phyloP scores from a whole-genome alignment of 352 stramenopile genomes.

The Phytophthora macrochlamydospora region DNA sequence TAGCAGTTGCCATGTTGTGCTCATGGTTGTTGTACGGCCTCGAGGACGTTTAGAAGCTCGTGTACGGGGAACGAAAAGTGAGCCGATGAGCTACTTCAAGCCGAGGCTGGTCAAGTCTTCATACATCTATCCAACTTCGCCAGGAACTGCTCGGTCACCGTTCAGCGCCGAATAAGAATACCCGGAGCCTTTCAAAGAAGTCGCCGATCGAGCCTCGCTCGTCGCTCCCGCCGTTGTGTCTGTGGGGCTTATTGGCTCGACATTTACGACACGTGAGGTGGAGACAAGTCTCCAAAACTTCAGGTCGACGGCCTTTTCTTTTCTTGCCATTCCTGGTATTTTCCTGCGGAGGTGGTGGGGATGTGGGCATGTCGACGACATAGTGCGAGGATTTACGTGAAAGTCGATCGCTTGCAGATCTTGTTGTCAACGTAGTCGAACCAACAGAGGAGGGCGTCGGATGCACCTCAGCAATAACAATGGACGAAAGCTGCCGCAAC shows the following conservation, averaged over 20 bases:
- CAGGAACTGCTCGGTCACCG: conserved; percentile 3
- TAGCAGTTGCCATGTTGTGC: conserved; percentile 15
- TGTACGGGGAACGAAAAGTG: conserved; percentile 26
- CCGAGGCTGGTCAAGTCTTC: conserved; percentile 8
- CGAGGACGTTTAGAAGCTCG: neutral
- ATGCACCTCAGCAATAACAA: conserved; percentile 42
- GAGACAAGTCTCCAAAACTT: conserved; percentile 74
- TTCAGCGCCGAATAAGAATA: conserved; percentile 41
- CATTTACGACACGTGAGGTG: conserved; percentile 69
- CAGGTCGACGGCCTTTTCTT: conserved; percentile 41
- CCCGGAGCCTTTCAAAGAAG: conserved; percentile 54
- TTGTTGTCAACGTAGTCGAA: conserved; percentile 2
- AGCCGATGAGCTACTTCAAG: conserved; percentile 5
- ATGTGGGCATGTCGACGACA: conserved; percentile 16
- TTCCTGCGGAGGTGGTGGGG: conserved; percentile 11
- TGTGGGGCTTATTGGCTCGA: conserved; percentile 27
- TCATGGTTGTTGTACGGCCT: conserved; percentile 19
- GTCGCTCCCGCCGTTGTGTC: conserved; percentile 25
- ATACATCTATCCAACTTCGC: conserved; percentile 16
- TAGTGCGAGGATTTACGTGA: conserved; percentile 36
- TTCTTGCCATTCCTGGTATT: conserved; percentile 27
- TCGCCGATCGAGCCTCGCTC: conserved; percentile 18
- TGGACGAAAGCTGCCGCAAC: conserved; percentile 31
- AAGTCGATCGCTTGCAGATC: conserved; percentile 26
- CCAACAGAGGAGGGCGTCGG: conserved; percentile 7